These are phyloP conservation scores for Thermomucor indicae-seudaticae DNA, from an alignment of 371 early-diverging fungal species.

Conservation along the genomic window DNA sequence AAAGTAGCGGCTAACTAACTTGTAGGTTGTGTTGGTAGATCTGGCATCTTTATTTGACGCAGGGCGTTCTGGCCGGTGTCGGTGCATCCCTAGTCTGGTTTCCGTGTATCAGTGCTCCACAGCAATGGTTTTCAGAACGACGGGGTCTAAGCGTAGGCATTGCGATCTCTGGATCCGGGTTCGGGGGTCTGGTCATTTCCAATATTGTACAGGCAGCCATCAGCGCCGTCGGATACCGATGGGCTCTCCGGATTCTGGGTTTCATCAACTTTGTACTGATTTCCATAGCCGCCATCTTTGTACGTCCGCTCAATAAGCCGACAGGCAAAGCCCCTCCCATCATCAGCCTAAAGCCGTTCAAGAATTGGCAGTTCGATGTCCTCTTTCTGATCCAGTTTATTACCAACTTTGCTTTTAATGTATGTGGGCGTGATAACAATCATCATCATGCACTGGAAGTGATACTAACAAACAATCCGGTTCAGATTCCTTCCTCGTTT, in stretches of 20 bases:
- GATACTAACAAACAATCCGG: no score
- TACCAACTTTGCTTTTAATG: constrained; percentile 40
- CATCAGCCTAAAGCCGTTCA: constrained; percentile 25
- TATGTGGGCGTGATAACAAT: constrained; percentile 7
- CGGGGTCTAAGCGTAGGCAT: constrained; percentile 69
- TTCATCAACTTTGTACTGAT: constrained; percentile 49
- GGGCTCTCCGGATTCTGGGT: constrained; percentile 65
- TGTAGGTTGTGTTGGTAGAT: constrained; percentile 4
- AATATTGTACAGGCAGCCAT: constrained; percentile 46
- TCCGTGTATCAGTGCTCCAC: constrained; percentile 59
- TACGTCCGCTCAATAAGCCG: constrained; percentile 42
- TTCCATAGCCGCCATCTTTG: constrained; percentile 34
- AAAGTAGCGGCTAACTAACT: not conserved
- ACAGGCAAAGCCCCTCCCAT: constrained; percentile 2
- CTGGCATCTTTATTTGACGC: constrained; percentile 22
- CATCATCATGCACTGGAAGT: not conserved
- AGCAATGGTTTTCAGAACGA: constrained; percentile 64
- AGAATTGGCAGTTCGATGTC: constrained; percentile 25
- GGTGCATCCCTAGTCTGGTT: constrained; percentile 65
- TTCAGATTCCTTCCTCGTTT: no score
- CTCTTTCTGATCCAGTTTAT: constrained; percentile 30
- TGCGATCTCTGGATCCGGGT: constrained; percentile 36
- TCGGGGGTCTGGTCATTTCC: constrained; percentile 57
- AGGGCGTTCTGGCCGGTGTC: constrained; percentile 37
- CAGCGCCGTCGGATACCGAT: constrained; percentile 38